Base-by-base conservation (phyloP, 345 rosid species). In the Brassica rapa region DNA sequence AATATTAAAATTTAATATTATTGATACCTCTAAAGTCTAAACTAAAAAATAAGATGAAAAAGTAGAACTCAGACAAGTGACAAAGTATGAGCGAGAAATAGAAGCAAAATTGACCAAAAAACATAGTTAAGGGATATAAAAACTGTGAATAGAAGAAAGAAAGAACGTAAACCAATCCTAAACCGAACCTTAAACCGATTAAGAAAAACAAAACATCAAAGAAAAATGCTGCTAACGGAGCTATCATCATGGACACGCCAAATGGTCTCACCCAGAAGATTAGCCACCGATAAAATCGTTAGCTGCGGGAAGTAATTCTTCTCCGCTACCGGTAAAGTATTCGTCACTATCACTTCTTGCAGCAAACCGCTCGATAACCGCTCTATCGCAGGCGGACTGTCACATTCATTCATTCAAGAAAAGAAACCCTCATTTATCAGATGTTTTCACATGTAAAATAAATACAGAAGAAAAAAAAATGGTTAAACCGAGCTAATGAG, bases 161-260 rank as follows among this genome's bases (percentile, higher is more conserved):
- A 25, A 12, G 16, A 51, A 51, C 21, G 56, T 51, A 51, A 51
- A 27, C 72, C 66, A 49, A 65, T 27, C 33, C 68, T 78, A 78
- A 66, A 66, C 68, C 73, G 68, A 41, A 51, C 41, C 6, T 57
- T 25, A 49, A 60, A 10, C 66, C 27, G 8, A 11, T 25, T 55
- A 33, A 23, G 4, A 6, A 8, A 37, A 49, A 25, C 16, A 4
- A 61, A 72, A 14, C 21, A 41, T 86, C 85, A 87, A 74, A 84
- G 88, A 62, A 87, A 87, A 76, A 87, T 87, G 65, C 90, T 86
- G 79, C 92, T 91, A 59, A 91, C 92, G 33, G 97, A 89, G 84
- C 90, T 85, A 79, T 91, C 97, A 82, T 88, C 97, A 62, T 91
- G 94, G 73, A 91, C 90, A 49, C 94, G 97, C 97, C 94, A 91